Evolutionary conservation across 345 rosid species (phyloP).

Genomic region (Melaleuca quinquenervia): DNA sequence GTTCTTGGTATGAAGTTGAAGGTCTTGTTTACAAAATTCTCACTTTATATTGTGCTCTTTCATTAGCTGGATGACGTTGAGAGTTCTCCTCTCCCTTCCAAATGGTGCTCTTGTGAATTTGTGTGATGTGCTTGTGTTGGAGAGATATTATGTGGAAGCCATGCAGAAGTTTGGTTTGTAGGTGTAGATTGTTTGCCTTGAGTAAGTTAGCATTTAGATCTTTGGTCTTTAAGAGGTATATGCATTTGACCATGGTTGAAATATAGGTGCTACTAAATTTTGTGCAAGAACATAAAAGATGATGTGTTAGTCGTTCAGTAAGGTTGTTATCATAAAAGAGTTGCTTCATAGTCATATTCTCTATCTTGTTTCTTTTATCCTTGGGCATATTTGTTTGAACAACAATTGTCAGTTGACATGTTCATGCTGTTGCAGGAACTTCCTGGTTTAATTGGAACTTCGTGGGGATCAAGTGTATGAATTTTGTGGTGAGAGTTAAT

Average conservation of each 20-base stretch:
- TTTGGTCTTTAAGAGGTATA: neutral
- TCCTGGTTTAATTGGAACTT: neutral
- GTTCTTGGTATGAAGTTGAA: too few species aligned
- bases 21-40: too few species aligned
- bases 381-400: neutral
- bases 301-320: neutral
- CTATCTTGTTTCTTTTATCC: neutral
- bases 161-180: neutral
- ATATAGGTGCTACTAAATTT: too few species aligned
- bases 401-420: neutral
- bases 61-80: too few species aligned
- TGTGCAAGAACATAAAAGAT: neutral
- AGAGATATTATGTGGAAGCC: neutral
- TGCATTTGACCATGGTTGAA: neutral
- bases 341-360: neutral
- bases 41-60: too few species aligned
- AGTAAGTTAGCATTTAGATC: neutral
- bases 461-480: constrained; percentile 3
- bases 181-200: neutral
- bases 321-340: neutral
- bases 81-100: too few species aligned
- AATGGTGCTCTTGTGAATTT: too few species aligned
- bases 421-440: neutral
- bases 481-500: constrained; percentile 14
- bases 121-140: neutral